These are phyloP conservation scores for Gentiana macrophylla DNA, from an alignment of 257 asterid genomes.

Conservation along the genomic window DNA sequence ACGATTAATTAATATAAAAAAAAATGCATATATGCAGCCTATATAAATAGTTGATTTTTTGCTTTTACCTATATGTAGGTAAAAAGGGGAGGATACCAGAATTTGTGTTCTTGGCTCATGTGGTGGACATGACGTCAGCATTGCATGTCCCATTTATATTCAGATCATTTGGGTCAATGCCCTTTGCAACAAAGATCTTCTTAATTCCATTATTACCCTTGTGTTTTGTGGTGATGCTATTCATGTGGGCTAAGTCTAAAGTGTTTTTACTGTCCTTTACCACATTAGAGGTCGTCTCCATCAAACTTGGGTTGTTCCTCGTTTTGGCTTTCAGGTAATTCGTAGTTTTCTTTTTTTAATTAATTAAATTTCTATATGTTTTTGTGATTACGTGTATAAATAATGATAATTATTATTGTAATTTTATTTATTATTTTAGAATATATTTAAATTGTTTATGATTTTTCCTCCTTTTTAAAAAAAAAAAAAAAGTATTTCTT, in stretches of 20 bases:
- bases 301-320: slow-evolving; percentile 89
- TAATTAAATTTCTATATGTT: neutral
- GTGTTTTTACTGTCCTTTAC: slow-evolving; percentile 63
- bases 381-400: neutral
- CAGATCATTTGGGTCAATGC: slow-evolving; percentile 46
- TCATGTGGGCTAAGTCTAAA: slow-evolving; percentile 86
- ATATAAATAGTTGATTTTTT: too few species aligned
- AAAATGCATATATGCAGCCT: too few species aligned
- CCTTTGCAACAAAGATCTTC: slow-evolving; percentile 38
- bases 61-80: slow-evolving; percentile 25
- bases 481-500: too few species aligned
- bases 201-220: slow-evolving; percentile 39
- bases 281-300: slow-evolving; percentile 51
- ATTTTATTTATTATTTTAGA: too few species aligned
- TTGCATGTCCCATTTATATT: slow-evolving; percentile 56
- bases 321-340: slow-evolving; percentile 83
- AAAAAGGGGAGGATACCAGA: slow-evolving; percentile 60
- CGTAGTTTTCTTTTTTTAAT: neutral
- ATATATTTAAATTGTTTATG: too few species aligned
- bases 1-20: too few species aligned
- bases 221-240: slow-evolving; percentile 42
- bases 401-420: neutral
- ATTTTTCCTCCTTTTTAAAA: neutral
- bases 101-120: slow-evolving; percentile 88
- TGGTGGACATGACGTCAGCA: slow-evolving; percentile 71